These are phyloP conservation scores for Mycena belliarum DNA, from an alignment of 768 basidiomycete species.

Conservation along the genomic window DNA sequence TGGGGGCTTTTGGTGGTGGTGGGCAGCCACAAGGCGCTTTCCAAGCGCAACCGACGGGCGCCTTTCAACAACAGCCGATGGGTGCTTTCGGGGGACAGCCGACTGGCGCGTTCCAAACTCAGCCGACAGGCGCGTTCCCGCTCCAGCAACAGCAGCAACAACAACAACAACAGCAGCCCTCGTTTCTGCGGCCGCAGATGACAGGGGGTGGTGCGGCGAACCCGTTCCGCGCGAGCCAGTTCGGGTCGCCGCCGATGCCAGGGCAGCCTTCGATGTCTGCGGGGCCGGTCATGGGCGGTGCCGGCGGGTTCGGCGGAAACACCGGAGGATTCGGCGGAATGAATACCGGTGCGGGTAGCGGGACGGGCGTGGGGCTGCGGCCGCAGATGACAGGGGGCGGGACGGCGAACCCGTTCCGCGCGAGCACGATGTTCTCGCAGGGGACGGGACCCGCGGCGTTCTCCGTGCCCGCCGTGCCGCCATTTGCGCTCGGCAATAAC, in stretches of 20 bases:
- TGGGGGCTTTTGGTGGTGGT: conserved; percentile 16
- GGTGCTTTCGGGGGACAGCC: conserved; percentile 14
- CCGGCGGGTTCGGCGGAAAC: neutral
- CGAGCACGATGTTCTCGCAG: conserved; percentile 70
- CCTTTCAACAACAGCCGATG: conserved; percentile 35
- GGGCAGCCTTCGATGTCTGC: conserved; percentile 1
- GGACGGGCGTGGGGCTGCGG: conserved; percentile 34
- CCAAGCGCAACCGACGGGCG: conserved; percentile 33
- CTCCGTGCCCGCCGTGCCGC: conserved; percentile 14
- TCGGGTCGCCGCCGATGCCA: conserved; percentile 4
- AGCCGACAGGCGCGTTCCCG: conserved; percentile 20
- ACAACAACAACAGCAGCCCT: conserved; percentile 2
- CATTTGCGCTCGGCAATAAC: conserved; percentile 23
- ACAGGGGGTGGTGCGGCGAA: conserved; percentile 36
- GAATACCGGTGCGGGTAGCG: neutral
- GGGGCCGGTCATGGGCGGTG: neutral
- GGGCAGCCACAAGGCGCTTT: conserved; percentile 35
- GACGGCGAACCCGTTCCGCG: conserved; percentile 76
- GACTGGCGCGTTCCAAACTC: neutral
- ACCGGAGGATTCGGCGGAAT: neutral
- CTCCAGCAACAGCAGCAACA: conserved; percentile 28
- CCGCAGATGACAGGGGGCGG: conserved; percentile 58
- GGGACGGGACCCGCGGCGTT: conserved; percentile 58
- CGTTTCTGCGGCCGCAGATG: conserved; percentile 28
- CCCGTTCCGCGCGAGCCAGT: conserved; percentile 38